Evolutionary conservation across 495 filamentous ascomycete species (phyloP).

Genomic region (Lasiosphaeria hispida): DNA sequence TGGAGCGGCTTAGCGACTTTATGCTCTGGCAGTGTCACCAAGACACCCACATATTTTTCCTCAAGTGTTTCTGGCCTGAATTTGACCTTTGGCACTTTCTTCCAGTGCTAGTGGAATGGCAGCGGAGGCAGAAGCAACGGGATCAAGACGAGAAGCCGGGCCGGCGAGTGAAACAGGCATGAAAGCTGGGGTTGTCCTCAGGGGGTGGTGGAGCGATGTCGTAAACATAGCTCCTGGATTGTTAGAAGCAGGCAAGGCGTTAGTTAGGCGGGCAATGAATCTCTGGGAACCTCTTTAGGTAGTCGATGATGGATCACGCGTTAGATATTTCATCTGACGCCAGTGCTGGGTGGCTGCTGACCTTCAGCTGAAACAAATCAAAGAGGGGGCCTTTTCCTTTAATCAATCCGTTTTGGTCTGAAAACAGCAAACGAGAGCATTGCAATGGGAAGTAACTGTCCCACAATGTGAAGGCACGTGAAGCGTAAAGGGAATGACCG

Average conservation of each 20-base stretch:
- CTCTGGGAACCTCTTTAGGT: too few relatives aligned
- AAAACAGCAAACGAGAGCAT: too few relatives aligned
- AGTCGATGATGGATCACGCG: too few relatives aligned
- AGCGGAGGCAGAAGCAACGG: constrained; percentile 61
- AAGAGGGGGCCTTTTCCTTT: too few relatives aligned
- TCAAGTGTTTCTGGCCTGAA: constrained; percentile 92
- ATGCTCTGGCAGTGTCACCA: constrained; percentile 98
- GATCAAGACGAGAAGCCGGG: constrained; percentile 42
- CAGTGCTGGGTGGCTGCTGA: too few relatives aligned
- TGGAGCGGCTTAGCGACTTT: constrained; percentile 90
- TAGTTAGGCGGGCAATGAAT: not conserved
- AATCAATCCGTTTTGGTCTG: too few relatives aligned
- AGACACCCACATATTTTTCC: constrained; percentile 85
- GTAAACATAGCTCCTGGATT: too few relatives aligned
- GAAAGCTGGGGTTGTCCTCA: not conserved
- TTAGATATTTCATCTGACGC: too few relatives aligned
- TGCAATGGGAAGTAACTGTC: too few relatives aligned
- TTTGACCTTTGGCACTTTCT: constrained; percentile 94
- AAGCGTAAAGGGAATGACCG: too few relatives aligned
- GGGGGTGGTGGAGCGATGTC: not conserved
- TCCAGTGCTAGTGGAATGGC: constrained; percentile 90
- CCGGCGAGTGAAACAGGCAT: constrained; percentile 28
- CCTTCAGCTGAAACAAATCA: too few relatives aligned
- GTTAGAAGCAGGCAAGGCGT: constrained; percentile 1
- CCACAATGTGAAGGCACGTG: too few relatives aligned